phyloP scores from a whole-genome alignment of 306 rosid genomes.

The Arachis hypogaea region DNA sequence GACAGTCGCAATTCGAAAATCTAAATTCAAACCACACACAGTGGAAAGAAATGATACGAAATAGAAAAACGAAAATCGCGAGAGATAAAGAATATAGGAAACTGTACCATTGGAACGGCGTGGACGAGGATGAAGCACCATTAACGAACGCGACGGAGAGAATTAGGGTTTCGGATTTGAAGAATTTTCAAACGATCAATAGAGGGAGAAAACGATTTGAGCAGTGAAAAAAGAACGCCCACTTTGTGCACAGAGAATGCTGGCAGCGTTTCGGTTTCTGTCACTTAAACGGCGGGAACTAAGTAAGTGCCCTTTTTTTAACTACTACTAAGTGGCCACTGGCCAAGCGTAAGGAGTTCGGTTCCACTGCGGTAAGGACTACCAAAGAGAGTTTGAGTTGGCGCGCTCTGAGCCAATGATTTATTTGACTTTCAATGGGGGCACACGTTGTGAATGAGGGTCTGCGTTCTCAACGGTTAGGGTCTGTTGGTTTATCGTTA shows the following conservation, averaged over 20 bases:
- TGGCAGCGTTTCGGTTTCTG: conserved; percentile 11
- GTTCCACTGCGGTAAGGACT: not conserved
- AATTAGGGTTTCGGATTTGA: conserved; percentile 39
- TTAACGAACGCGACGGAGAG: not conserved
- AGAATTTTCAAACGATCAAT: not conserved
- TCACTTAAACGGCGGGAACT: conserved; percentile 53
- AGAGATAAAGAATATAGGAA: conserved; percentile 44
- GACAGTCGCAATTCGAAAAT: not conserved
- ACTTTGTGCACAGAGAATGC: not conserved
- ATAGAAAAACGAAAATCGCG: not conserved
- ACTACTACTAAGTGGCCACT: not conserved
- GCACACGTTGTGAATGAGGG: not conserved
- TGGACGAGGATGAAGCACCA: conserved; percentile 65
- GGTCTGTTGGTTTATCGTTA: not conserved
- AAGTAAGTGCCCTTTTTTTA: conserved; percentile 12
- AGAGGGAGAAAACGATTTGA: not conserved
- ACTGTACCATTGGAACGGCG: conserved; percentile 1
- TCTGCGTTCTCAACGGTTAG: not conserved
- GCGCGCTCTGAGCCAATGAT: not conserved
- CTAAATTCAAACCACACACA: not conserved
- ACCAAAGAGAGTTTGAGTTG: not conserved
- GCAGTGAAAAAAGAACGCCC: not conserved
- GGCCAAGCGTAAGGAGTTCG: not conserved
- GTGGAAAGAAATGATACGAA: not conserved
- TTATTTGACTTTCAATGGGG: not conserved